phyloP scores from a whole-genome alignment of 2,329 filamentous ascomycete species.

The Emergomyces pasteurianus region DNA sequence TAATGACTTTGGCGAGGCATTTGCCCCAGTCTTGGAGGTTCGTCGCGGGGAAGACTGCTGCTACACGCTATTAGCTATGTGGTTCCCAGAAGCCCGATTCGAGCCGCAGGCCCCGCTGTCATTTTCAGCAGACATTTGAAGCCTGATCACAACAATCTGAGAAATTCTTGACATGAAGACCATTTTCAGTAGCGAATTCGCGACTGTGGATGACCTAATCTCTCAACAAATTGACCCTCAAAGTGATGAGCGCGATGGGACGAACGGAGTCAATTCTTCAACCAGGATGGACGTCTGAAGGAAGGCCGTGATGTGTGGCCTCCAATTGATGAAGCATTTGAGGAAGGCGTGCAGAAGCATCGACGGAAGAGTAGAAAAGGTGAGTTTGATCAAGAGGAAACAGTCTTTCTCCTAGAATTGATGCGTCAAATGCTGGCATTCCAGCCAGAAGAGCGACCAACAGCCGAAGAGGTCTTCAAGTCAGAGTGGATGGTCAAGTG shows the following conservation, averaged over 20 bases:
- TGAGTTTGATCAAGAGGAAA: conserved; percentile 3
- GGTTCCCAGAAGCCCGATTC: conserved; percentile 15
- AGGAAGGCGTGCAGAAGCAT: conserved; percentile 8
- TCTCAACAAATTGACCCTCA: conserved; percentile 10
- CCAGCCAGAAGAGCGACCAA: conserved; percentile 4
- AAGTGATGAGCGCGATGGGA: conserved; percentile 11
- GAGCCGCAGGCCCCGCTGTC: conserved; percentile 10
- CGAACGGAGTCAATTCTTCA: conserved; percentile 7
- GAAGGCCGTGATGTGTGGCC: conserved; percentile 7
- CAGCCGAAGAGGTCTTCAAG: conserved; percentile 1
- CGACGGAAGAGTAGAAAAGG: conserved; percentile 5
- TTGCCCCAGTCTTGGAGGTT: conserved; percentile 5
- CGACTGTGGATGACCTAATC: conserved; percentile 8
- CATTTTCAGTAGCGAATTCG: conserved; percentile 8
- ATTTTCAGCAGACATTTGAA: conserved; percentile 17
- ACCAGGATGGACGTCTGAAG: conserved; percentile 3
- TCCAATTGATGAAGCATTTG: conserved; percentile 9
- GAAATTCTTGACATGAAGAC: conserved; percentile 17
- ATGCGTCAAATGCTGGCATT: conserved; percentile 4
- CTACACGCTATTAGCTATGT: conserved; percentile 11
- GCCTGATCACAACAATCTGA: conserved; percentile 15
- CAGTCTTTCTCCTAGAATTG: not conserved
- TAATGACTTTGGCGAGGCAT: conserved; percentile 26
- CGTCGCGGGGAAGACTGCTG: conserved; percentile 14
- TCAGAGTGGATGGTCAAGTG: conserved; percentile 6